Conservation (phyloP, 345 rosid genomes). For the Salix udensis region DNA sequence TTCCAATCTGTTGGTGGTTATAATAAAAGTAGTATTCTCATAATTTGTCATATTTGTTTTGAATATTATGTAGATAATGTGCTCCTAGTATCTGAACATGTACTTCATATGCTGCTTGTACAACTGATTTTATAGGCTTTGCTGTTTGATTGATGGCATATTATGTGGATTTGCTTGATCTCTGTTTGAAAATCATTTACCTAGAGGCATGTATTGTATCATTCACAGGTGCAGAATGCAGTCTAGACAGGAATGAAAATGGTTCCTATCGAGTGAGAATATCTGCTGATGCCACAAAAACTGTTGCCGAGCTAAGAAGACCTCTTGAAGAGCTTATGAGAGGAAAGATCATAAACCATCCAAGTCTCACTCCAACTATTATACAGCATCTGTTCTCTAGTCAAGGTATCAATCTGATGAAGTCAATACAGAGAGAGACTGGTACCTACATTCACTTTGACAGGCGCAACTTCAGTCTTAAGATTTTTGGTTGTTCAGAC, state of each 20-base stretch:
- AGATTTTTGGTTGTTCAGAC: conserved; percentile 55
- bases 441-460: conserved; percentile 59
- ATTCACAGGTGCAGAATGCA: conserved; percentile 51
- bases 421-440: conserved; percentile 53
- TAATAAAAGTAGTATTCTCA: too few relatives aligned
- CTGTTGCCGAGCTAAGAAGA: conserved; percentile 70
- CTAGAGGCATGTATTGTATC: background rate
- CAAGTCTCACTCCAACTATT: conserved; percentile 47
- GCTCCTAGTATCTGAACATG: too few relatives aligned
- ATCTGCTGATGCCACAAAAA: conserved; percentile 68
- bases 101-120: too few relatives aligned
- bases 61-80: too few relatives aligned
- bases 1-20: too few relatives aligned
- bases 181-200: background rate
- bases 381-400: conserved; percentile 56
- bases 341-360: conserved; percentile 55
- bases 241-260: conserved; percentile 33
- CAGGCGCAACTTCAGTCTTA: conserved; percentile 39
- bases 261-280: conserved; percentile 60
- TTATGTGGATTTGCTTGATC: too few relatives aligned
- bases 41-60: too few relatives aligned
- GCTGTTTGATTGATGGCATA: too few relatives aligned
- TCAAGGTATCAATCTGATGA: conserved; percentile 53
- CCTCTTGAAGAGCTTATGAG: conserved; percentile 72
- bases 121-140: too few relatives aligned